Conservation (phyloP, 805 yeast genomes). For the Candida lessepsii region DNA sequence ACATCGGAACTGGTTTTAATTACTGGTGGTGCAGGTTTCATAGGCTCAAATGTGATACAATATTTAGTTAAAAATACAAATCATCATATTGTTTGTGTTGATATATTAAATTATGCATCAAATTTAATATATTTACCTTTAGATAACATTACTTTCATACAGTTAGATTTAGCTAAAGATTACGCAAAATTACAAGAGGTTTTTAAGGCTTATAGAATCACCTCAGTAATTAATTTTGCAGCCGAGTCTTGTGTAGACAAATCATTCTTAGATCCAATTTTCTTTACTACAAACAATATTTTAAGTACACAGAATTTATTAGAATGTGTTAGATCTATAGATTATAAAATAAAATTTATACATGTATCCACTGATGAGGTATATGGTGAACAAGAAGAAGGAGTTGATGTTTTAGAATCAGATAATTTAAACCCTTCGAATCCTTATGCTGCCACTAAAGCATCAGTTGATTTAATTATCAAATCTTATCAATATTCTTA, state of each 20-base stretch:
- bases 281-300: constrained; percentile 46
- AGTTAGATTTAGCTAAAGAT: constrained; percentile 38
- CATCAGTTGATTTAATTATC: constrained; percentile 50
- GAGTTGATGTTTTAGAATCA: constrained; percentile 29
- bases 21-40: constrained; percentile 60
- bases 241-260: constrained; percentile 57
- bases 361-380: constrained; percentile 63
- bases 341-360: constrained; percentile 23
- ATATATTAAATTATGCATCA: constrained; percentile 47
- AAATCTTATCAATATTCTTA: constrained; percentile 44
- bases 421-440: constrained; percentile 48
- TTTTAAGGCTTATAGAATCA: constrained; percentile 14
- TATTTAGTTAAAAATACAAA: constrained; percentile 28
- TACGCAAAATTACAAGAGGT: constrained; percentile 19
- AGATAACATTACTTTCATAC: constrained; percentile 23
- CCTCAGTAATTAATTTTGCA: constrained; percentile 47
- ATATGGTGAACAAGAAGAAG: constrained; percentile 44
- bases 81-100: constrained; percentile 43
- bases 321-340: constrained; percentile 33
- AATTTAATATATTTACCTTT: constrained; percentile 11
- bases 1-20: constrained; percentile 30
- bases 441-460: constrained; percentile 59
- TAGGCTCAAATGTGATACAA: constrained; percentile 49
- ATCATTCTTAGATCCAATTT: constrained; percentile 45
- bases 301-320: constrained; percentile 47